Evolutionary conservation across 192 early-diverging fungal species (phyloP).

Genomic region (Entomortierella lignicola): DNA sequence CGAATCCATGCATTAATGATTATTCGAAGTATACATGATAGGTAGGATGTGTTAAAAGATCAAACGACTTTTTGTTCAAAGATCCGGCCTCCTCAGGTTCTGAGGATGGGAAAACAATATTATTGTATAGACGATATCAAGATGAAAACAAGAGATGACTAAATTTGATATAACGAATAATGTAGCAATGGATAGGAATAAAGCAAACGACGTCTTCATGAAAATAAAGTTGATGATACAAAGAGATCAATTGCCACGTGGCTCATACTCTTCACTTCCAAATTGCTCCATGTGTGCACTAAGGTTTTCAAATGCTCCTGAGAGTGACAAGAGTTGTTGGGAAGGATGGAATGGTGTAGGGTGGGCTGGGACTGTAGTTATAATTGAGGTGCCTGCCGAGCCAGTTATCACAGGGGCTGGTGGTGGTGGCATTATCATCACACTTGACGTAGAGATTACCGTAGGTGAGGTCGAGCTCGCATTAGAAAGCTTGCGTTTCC

Average conservation of each 20-base stretch:
- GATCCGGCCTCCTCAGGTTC: too few relatives aligned
- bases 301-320: neutral
- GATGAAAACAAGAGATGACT: too few relatives aligned
- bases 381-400: neutral
- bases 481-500: conserved; percentile 14
- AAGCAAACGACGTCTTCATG: too few relatives aligned
- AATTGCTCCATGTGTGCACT: conserved; percentile 1
- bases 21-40: too few relatives aligned
- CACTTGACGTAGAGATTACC: neutral
- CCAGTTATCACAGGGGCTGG: neutral
- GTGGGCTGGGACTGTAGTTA: neutral
- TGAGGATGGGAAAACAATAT: too few relatives aligned
- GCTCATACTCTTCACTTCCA: conserved; percentile 4
- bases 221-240: neutral
- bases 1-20: too few relatives aligned
- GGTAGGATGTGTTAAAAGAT: too few relatives aligned
- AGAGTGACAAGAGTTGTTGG: neutral
- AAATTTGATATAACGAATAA: too few relatives aligned
- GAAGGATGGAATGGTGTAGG: neutral
- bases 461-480: neutral
- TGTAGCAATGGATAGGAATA: too few relatives aligned
- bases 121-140: too few relatives aligned
- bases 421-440: neutral
- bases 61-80: too few relatives aligned
- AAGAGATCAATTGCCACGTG: neutral